Evolutionary conservation across 2,329 filamentous ascomycete genomes (phyloP).

Genomic region (Colletotrichum sp.): DNA sequence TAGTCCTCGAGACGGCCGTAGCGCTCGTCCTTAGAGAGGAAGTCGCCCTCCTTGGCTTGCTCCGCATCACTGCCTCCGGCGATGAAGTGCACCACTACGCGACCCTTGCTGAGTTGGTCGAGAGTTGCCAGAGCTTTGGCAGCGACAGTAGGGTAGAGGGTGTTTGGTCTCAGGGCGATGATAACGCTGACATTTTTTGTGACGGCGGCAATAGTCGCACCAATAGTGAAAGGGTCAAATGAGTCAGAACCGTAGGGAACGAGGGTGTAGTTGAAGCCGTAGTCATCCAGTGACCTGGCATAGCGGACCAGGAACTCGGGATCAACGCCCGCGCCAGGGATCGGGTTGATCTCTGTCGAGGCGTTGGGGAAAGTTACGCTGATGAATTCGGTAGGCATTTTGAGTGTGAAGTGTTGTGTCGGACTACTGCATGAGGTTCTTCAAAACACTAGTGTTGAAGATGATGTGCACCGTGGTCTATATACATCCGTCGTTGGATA

Average conservation of each 20-base stretch:
- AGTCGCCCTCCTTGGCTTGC: constrained; percentile 66
- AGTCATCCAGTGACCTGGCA: constrained; percentile 61
- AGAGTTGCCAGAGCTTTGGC: constrained; percentile 67
- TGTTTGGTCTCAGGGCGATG: constrained; percentile 67
- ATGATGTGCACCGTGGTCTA: background rate
- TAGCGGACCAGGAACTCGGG: constrained; percentile 62
- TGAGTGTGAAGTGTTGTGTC: constrained; percentile 1
- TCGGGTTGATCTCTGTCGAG: constrained; percentile 59
- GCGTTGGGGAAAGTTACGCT: constrained; percentile 61
- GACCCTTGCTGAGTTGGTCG: constrained; percentile 61
- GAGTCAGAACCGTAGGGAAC: constrained; percentile 62
- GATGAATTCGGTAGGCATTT: constrained; percentile 61
- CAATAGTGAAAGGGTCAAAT: constrained; percentile 63
- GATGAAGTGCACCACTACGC: constrained; percentile 67
- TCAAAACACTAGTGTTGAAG: background rate
- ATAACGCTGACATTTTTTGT: constrained; percentile 67
- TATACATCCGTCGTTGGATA: constrained; percentile 18
- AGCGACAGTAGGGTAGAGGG: constrained; percentile 65
- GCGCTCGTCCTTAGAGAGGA: constrained; percentile 60
- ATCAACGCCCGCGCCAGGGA: constrained; percentile 57
- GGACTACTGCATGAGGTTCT: background rate
- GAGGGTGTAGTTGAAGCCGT: constrained; percentile 66
- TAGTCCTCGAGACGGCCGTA: constrained; percentile 66
- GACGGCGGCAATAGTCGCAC: constrained; percentile 59
- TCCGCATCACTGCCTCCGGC: constrained; percentile 65